Conservation (phyloP, 2,329 filamentous ascomycete species). For the Hansfordia pulvinata region DNA sequence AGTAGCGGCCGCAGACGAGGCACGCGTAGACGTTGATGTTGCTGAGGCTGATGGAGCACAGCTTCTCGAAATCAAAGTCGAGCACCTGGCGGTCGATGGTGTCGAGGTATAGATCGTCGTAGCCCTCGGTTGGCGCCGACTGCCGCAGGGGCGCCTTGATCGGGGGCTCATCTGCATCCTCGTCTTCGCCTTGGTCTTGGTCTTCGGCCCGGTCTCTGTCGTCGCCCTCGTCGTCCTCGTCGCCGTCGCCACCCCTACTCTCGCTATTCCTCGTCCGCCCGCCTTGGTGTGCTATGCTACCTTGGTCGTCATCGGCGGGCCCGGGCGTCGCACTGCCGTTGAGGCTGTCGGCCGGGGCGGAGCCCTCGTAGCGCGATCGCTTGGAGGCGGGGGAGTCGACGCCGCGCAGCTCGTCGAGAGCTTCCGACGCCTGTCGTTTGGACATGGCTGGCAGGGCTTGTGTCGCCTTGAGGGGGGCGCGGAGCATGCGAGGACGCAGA, state of each 20-base stretch:
- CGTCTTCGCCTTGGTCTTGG: slow-evolving; percentile 24
- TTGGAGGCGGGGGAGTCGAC: slow-evolving; percentile 46
- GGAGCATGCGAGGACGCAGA: too few species aligned
- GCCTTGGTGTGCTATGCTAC: slow-evolving; percentile 10
- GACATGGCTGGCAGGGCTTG: slow-evolving; percentile 17
- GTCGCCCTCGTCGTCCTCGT: slow-evolving; percentile 12
- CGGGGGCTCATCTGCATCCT: slow-evolving; percentile 21
- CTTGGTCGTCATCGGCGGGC: slow-evolving; percentile 7
- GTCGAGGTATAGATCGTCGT: slow-evolving; percentile 93
- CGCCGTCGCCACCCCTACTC: slow-evolving; percentile 7
- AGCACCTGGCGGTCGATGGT: slow-evolving; percentile 87
- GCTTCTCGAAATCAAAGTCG: slow-evolving; percentile 98
- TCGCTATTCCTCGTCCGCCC: slow-evolving; percentile 6
- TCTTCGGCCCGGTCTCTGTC: slow-evolving; percentile 18
- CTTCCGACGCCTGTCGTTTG: slow-evolving; percentile 47
- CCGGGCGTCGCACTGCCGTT: slow-evolving; percentile 12
- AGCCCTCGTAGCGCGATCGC: slow-evolving; percentile 34
- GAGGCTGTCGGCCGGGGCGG: slow-evolving; percentile 19
- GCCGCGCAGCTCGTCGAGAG: slow-evolving; percentile 41
- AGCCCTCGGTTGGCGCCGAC: slow-evolving; percentile 69
- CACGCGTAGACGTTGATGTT: slow-evolving; percentile 99
- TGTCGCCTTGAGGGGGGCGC: neutral
- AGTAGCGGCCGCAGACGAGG: slow-evolving; percentile 95
- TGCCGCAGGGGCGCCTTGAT: slow-evolving; percentile 47
- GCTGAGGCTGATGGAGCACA: slow-evolving; percentile 88